Base-by-base conservation (phyloP, 108 stramenopile species). In the Stephanodiscus triporus region DNA sequence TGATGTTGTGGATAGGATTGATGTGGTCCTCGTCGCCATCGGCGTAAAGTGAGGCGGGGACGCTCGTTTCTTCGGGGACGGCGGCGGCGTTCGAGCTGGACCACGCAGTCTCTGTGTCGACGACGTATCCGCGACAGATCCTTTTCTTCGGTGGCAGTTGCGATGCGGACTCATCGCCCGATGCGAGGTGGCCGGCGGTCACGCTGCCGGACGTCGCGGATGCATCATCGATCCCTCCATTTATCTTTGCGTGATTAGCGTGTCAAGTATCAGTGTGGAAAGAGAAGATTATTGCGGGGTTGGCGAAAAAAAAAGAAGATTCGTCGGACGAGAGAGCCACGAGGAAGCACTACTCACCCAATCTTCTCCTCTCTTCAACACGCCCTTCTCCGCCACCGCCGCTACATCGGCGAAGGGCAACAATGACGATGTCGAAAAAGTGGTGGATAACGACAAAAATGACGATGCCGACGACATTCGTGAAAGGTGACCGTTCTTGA, bases 11-110 rank as follows among this genome's bases (percentile, higher is more conserved):
- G 58, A 56, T 57, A 2, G 54, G 55, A 45, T 60, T 61, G 60
- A 72, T 48, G 59, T 57, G 59, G 48, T 57, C 70, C 17, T 72
- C 70, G 60, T 72, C 70, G 60, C 55, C 45, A 13, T 55, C 55
- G 38, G 45, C 47, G 48, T 72, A 72, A 47, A 72, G 60, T n/a
- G 70, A 58, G 59, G 40, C 32, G 70, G 59, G 60, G 60, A 40
- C 60, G 36, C 14, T 61, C 36, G 38, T 23, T n/a, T 4, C 60
- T 5, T 13, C 56, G 27, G 56, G 27, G 56, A 29, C 24, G 30
- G 20, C 26, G 56, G 56, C 56, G 56, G 10, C 56, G 40, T 37
- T n/a, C n/a, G n/a, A n/a, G n/a, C n/a, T 22, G 20, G 17, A 22
- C 8, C 0, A 26, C 13, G 36, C 37, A 61, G 20, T 61, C 34